Evolutionary conservation across 2,329 filamentous ascomycete genomes (phyloP), one percentile per base, ranked within the genome.

Genomic region (Botrytis tulipae): DNA sequence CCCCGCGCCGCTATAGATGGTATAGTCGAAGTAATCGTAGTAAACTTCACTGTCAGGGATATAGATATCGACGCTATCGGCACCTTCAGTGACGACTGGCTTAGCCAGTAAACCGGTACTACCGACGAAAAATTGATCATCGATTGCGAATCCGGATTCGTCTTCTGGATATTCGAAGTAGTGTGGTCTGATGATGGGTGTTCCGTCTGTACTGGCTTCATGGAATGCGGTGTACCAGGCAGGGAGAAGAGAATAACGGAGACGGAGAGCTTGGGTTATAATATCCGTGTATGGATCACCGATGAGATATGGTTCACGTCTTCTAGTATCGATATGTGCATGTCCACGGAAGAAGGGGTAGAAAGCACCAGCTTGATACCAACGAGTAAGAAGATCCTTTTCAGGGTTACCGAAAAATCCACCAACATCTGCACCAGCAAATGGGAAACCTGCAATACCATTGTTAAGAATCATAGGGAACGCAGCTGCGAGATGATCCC

Each of bases 341-440:
- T 99, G 96, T 2, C 90, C 96, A 75, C 96, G 93, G 92, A 98
- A 97, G 86, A 98, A 99, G 12, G 96, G 96, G 82, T 98, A 98
- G 86, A 97, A 99, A 73, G 93, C 93, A 75, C 96, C 96, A 48
- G 95, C 90, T 83, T 99, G 96, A 83, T 97, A 99, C 96, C 96
- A 99, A 57, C 96, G 91, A 18, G 93, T 93, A 78, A 97, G 87
- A 35, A 99, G 88, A 74, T 99, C 95, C 80, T 95, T 95, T 79
- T 93, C 93, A 0, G 96, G 96, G 83, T 99, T 98, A 73, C 96
- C 95, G 79, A 99, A 99, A 87, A 99, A 99, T 42, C 96, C 96
- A 73, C 95, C 96, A 68, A 99, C 95, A 83, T 99, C 96, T 70
- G 96, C 96, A 72, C 96, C 96, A 0, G 94, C 90, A 80, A 98